Conservation (phyloP, 345 rosid species). For the Salix viminalis region DNA sequence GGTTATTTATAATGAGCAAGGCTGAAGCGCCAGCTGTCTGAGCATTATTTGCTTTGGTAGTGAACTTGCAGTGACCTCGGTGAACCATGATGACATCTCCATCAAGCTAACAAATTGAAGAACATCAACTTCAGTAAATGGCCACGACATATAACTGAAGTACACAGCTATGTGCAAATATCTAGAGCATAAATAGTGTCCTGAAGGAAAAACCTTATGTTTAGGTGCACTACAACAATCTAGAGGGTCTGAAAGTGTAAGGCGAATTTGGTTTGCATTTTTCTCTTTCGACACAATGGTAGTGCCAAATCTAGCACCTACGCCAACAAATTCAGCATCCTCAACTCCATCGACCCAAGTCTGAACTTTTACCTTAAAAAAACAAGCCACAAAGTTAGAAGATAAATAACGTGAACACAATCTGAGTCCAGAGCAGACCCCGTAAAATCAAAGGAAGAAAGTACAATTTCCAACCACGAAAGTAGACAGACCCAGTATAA, state of each 20-base stretch:
- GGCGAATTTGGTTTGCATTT: slow-evolving; percentile 68
- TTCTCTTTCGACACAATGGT: slow-evolving; percentile 88
- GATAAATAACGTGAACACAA: slow-evolving; percentile 2
- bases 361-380: slow-evolving; percentile 79
- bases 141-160: neutral
- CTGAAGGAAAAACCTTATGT: slow-evolving; percentile 50
- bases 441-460: neutral
- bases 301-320: slow-evolving; percentile 91
- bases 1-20: slow-evolving; percentile 79
- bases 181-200: neutral
- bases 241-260: slow-evolving; percentile 75
- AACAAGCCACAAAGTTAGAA: slow-evolving; percentile 3
- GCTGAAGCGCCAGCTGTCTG: slow-evolving; percentile 93
- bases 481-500: neutral
- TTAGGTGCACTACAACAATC: slow-evolving; percentile 69
- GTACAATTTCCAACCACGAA: neutral
- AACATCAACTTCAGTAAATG: slow-evolving; percentile 9
- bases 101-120: slow-evolving; percentile 49
- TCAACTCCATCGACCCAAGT: slow-evolving; percentile 83
- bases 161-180: neutral
- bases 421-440: slow-evolving; percentile 1
- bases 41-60: slow-evolving; percentile 81
- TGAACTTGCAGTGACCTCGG: slow-evolving; percentile 85
- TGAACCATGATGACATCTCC: slow-evolving; percentile 83
- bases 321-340: slow-evolving; percentile 85